Base-by-base conservation (phyloP, 192 early-diverging fungal genomes). In the Podila minutissima region DNA sequence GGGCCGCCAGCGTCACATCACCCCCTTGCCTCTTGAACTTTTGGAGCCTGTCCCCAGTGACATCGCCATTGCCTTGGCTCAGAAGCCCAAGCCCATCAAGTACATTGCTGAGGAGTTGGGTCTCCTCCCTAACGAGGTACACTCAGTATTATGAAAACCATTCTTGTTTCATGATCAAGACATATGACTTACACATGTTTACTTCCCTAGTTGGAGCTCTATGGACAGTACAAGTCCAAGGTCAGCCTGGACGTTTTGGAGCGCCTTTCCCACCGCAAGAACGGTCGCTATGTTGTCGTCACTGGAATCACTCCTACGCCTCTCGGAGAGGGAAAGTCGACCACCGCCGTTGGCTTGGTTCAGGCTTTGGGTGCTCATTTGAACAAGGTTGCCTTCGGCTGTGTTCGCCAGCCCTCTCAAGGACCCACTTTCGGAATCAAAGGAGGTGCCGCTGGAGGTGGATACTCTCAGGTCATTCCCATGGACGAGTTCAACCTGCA, bases 401-500 rank as follows among this genome's bases (percentile, higher is more conserved):
- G 97, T 88, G 97, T 99, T 20, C 92, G 98, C 32, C 98, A 99
- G 83, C 98, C 98, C n/a, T 98, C 97, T 50, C 97, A 98, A 82
- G 98, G 98, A 37, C 98, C 98, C 26, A 99, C 98, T 6, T 98
- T 99, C 81, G 98, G 98, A 55, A 98, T 99, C 87, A 99, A 99
- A 83, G 98, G 98, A 62, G 97, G 97, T 19, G 97, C 97, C 41
- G 97, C 97, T 33, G 97, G 97, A 67, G 97, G 98, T 35, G 97
- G 98, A 22, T 98, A 98, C 85, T 94, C 97, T n/a, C 97, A 98
- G 83, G 96, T 99, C 62, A 97, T 98, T 70, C 98, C 98, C 28
- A 99, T 99, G 98, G 96, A 98, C 69, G 94, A 98, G 71, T 98
- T 99, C 89, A 99, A 99, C 85, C 86, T 99, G 69, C 98, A 99